Evolutionary conservation across 2,329 filamentous ascomycete species (phyloP), one percentile per base, ranked within the genome.

Genomic region (Huntiella decipiens): DNA sequence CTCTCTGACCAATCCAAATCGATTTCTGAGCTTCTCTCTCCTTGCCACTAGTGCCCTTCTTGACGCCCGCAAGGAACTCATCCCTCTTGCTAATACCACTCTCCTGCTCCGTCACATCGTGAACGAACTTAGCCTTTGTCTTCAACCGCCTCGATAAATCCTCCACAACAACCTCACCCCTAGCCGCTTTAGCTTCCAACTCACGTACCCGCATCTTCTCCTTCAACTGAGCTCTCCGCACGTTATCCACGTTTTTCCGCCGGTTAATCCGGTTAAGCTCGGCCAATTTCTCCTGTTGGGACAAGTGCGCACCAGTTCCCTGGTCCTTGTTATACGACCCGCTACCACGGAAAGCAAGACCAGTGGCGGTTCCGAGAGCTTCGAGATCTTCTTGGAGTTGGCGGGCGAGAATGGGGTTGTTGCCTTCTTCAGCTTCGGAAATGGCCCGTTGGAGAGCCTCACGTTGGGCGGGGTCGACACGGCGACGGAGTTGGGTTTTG

Each of bases 191-290:
- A 48, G 68, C 70, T 52, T 76, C 75, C 38, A 68, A 69, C 59
- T 72, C 72, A 52, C 73, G 74, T 54, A 66, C 66, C 52, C 69
- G 70, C 43, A 73, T 72, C 54, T 78, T 73, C 63, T 98, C 91
- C 53, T 80, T 79, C 47, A 94, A 68, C 58, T 95, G 82, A 1
- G 87, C 88, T 60, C 83, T 82, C 50, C 88, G 83, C n/a, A 96
- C 82, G 41, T 82, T 79, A 58, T 94, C 83, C n/a, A 74, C 73
- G 56, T 95, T 95, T 53, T 79, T 72, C 49, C 79, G 77, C 51
- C 88, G 79, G 61, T 94, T 95, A 56, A 82, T 76, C 22, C 74
- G 70, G 61, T 98, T 98, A 53, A 94, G 69, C 56, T 81, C 73
- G 0, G 83, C 82, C 17, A 96, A 71, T 22, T 82, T 79, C 52